Evolutionary conservation across 306 rosid species (phyloP).

Genomic region (Astragalus glycyphyllos): DNA sequence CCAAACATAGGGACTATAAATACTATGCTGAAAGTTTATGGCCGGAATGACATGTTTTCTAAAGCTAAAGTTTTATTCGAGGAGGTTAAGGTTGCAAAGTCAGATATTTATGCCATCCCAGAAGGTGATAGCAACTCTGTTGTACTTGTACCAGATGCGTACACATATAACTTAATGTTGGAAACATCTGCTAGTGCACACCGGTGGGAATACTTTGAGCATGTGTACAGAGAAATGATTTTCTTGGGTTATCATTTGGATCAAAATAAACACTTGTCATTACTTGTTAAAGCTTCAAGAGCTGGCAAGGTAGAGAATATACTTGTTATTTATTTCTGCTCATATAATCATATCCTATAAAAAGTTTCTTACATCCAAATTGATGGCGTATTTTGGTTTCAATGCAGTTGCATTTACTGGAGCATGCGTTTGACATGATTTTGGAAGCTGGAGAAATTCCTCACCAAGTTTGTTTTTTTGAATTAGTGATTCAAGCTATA

Average conservation of each 20-base stretch:
- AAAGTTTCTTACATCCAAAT: slow-evolving; percentile 20
- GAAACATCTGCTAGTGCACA: slow-evolving; percentile 79
- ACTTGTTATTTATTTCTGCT: slow-evolving; percentile 21
- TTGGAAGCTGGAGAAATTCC: slow-evolving; percentile 89
- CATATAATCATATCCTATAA: slow-evolving; percentile 29
- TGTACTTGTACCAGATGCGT: slow-evolving; percentile 68
- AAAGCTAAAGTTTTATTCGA: slow-evolving; percentile 87
- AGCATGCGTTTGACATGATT: slow-evolving; percentile 81
- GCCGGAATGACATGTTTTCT: slow-evolving; percentile 77
- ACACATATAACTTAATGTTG: slow-evolving; percentile 74
- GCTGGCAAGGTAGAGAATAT: slow-evolving; percentile 76
- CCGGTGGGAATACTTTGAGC: slow-evolving; percentile 98
- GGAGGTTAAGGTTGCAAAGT: slow-evolving; percentile 54
- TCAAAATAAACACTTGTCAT: slow-evolving; percentile 61
- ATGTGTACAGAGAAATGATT: slow-evolving; percentile 83
- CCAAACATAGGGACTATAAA: slow-evolving; percentile 87
- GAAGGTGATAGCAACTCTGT: slow-evolving; percentile 41
- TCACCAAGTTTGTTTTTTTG: slow-evolving; percentile 56
- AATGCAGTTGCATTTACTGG: slow-evolving; percentile 80
- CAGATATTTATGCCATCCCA: slow-evolving; percentile 46
- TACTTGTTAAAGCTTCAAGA: slow-evolving; percentile 81
- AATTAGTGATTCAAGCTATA: slow-evolving; percentile 72
- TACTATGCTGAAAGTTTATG: slow-evolving; percentile 82
- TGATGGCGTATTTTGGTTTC: slow-evolving; percentile 43
- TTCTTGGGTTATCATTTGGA: slow-evolving; percentile 71